phyloP scores from a whole-genome alignment of 345 rosid genomes.

The Adansonia digitata region DNA sequence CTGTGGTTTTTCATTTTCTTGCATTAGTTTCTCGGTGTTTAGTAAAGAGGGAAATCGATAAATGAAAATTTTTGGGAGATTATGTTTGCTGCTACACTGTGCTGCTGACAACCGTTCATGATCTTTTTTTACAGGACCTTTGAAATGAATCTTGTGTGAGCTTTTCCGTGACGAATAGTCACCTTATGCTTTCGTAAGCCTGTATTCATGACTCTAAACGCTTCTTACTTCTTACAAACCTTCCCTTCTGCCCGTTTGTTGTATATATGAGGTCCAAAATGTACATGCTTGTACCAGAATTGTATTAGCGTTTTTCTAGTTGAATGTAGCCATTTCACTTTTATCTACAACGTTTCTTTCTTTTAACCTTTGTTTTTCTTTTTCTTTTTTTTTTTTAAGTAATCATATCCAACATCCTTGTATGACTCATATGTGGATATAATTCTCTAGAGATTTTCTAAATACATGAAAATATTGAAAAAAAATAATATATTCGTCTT shows the following conservation, averaged over 20 bases:
- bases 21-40: neutral
- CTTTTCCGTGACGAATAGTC: neutral
- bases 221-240: neutral
- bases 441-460: too few relatives aligned
- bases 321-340: neutral
- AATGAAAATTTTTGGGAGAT: neutral
- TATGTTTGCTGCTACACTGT: neutral
- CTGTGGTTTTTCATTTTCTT: neutral
- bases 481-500: too few relatives aligned
- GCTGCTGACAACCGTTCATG: neutral
- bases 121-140: neutral
- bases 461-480: too few relatives aligned
- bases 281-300: neutral
- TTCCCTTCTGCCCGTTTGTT: too few relatives aligned
- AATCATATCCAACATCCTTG: too few relatives aligned
- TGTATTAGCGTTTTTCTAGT: neutral
- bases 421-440: too few relatives aligned
- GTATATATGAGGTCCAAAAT: neutral
- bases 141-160: neutral
- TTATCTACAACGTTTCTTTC: neutral
- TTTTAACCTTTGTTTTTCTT: neutral
- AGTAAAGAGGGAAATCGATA: neutral
- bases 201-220: neutral
- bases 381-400: too few relatives aligned
- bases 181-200: neutral